Conservation (phyloP, 2,329 filamentous ascomycete genomes). For the Emericellopsis cladophorae region DNA sequence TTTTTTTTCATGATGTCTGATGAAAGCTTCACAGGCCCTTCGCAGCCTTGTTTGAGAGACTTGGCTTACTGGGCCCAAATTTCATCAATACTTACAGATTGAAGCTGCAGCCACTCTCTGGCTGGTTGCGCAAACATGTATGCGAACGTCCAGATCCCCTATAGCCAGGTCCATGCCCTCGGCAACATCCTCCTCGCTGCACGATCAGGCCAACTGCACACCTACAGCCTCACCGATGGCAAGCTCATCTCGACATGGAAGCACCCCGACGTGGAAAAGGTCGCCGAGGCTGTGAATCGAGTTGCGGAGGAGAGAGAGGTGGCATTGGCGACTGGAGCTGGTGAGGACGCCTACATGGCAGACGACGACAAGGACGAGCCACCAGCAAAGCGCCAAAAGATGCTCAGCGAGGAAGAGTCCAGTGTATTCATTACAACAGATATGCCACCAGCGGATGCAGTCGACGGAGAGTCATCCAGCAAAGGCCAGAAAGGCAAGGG, state of each 20-base stretch:
- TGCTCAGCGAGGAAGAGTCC: conserved; percentile 8
- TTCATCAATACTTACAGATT: no score
- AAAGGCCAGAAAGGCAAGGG: conserved; percentile 14
- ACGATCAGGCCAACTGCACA: conserved; percentile 58
- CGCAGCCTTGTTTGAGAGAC: no score
- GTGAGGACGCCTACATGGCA: neutral
- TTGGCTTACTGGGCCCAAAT: no score
- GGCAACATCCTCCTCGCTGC: conserved; percentile 57
- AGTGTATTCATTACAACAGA: conserved; percentile 3
- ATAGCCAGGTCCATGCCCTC: conserved; percentile 46
- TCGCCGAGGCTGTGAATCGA: conserved; percentile 13
- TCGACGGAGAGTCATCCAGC: conserved; percentile 5
- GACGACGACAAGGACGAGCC: conserved; percentile 14
- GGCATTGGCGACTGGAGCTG: conserved; percentile 1
- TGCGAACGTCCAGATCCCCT: conserved; percentile 37
- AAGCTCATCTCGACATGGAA: conserved; percentile 50
- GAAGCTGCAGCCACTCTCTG: no score
- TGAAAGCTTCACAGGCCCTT: no score
- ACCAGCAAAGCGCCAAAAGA: conserved; percentile 22
- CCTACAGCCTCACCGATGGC: conserved; percentile 47
- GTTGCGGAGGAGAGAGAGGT: conserved; percentile 6
- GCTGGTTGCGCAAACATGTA: neutral
- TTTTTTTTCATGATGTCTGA: neutral
- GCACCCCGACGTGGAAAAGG: conserved; percentile 27
- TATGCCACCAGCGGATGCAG: conserved; percentile 7